Percentiles rank a stretch among this genome's conserved stretches.
These are phyloP conservation scores for Backusella psychrophila DNA, from an alignment of 192 early-diverging fungal species.

Conservation along the genomic window DNA sequence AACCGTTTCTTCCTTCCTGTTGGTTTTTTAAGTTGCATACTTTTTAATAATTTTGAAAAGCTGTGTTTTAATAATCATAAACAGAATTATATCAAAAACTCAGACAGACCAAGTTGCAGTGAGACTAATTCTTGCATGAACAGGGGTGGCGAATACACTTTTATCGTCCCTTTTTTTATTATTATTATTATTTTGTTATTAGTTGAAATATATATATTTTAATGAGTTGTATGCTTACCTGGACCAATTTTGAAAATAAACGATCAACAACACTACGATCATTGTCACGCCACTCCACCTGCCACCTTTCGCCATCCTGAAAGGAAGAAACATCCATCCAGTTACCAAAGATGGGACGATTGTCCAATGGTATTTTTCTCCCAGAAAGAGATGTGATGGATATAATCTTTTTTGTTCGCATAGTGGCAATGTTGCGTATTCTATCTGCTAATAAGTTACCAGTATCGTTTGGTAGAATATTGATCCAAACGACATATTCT, in stretches of 20 bases:
- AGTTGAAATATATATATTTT: not conserved
- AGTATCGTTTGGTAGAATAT: constrained; percentile 31
- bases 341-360: constrained; percentile 33
- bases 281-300: constrained; percentile 32
- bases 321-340: constrained; percentile 33
- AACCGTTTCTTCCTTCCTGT: not conserved
- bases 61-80: not conserved
- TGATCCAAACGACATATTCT: constrained; percentile 36
- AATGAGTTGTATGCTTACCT: not conserved
- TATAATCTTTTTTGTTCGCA: constrained; percentile 28
- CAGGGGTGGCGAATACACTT: not conserved
- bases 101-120: not conserved
- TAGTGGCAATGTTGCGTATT: constrained; percentile 33
- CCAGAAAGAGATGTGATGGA: constrained; percentile 30
- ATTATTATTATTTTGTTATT: not conserved
- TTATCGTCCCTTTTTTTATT: not conserved
- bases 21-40: not conserved
- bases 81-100: not conserved
- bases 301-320: constrained; percentile 31
- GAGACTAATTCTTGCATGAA: not conserved
- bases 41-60: not conserved
- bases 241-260: constrained; percentile 27
- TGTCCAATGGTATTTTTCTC: constrained; percentile 24
- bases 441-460: constrained; percentile 30
- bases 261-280: constrained; percentile 29